These are phyloP conservation scores for Scenedesmus sp. DNA, from an alignment of 163 green algal species.

Conservation along the genomic window DNA sequence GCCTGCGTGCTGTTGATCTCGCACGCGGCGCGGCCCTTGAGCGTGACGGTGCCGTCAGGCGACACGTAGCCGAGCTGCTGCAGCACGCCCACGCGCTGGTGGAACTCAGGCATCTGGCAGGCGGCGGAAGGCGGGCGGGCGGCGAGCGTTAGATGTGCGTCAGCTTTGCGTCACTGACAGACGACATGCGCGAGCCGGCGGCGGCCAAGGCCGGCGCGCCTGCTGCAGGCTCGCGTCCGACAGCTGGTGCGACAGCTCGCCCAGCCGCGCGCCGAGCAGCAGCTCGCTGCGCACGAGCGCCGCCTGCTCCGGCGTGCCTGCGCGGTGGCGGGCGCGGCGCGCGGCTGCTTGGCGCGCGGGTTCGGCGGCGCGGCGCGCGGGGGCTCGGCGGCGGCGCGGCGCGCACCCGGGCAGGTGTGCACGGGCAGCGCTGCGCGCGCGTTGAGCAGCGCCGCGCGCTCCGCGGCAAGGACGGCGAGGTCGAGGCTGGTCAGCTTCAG, in stretches of 20 bases:
- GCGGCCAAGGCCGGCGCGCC: too few relatives aligned
- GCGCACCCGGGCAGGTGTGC: conserved; percentile 34
- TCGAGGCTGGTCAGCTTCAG: conserved; percentile 76
- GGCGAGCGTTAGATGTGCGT: not conserved
- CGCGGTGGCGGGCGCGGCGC: too few relatives aligned
- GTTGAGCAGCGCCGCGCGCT: conserved; percentile 40
- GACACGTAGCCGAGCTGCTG: conserved; percentile 85
- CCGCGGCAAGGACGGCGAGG: conserved; percentile 2
- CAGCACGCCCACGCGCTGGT: conserved; percentile 83
- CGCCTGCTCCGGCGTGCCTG: conserved; percentile 66
- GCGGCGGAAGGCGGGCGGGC: not conserved
- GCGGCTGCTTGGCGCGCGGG: too few relatives aligned
- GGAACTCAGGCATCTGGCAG: conserved; percentile 90
- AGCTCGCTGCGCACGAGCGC: conserved; percentile 66
- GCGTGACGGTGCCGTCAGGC: conserved; percentile 59
- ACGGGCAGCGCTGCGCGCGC: conserved; percentile 6
- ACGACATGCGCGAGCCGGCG: too few relatives aligned
- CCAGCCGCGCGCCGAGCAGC: conserved; percentile 60
- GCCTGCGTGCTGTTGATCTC: conserved; percentile 60
- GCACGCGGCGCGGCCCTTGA: conserved; percentile 72
- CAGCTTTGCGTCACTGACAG: too few relatives aligned
- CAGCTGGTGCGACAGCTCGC: conserved; percentile 71
- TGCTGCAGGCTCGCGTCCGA: conserved; percentile 84
- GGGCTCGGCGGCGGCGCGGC: not conserved
- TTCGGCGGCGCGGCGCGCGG: too few relatives aligned